A percentile compares a stretch with the other conserved stretches of the same genome.
Conservation (phyloP, 2,329 filamentous ascomycete species). For the Onygenales sp. region DNA sequence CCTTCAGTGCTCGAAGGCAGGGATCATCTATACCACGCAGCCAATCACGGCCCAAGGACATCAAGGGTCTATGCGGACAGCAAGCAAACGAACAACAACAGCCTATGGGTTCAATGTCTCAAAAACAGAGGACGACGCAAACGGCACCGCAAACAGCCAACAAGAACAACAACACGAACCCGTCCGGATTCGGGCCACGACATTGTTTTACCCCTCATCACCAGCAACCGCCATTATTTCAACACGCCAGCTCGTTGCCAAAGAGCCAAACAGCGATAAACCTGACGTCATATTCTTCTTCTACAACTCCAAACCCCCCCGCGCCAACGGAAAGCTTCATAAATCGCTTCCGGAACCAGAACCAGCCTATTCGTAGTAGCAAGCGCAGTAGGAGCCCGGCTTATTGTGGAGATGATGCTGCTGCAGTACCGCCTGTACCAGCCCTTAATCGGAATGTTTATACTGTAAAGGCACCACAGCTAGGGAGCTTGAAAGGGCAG, state of each 20-base stretch:
- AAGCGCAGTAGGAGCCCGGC: background rate
- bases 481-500: background rate
- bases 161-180: background rate
- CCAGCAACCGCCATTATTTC: background rate
- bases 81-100: background rate
- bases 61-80: background rate
- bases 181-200: background rate
- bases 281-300: slow-evolving; percentile 1
- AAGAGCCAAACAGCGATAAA: background rate
- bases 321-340: background rate
- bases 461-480: background rate
- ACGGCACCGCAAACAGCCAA: background rate
- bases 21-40: background rate
- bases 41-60: background rate
- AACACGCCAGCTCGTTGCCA: background rate
- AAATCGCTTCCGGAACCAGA: background rate
- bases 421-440: background rate
- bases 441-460: background rate
- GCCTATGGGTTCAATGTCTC: background rate
- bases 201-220: background rate
- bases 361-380: background rate
- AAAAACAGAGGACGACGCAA: background rate
- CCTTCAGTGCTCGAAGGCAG: background rate
- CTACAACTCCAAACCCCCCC: background rate
- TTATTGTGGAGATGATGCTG: background rate